A percentile compares a stretch with the other conserved stretches of the same genome.
phyloP scores from a whole-genome alignment of 805 yeast species.

The Clavispora carvajalis region DNA sequence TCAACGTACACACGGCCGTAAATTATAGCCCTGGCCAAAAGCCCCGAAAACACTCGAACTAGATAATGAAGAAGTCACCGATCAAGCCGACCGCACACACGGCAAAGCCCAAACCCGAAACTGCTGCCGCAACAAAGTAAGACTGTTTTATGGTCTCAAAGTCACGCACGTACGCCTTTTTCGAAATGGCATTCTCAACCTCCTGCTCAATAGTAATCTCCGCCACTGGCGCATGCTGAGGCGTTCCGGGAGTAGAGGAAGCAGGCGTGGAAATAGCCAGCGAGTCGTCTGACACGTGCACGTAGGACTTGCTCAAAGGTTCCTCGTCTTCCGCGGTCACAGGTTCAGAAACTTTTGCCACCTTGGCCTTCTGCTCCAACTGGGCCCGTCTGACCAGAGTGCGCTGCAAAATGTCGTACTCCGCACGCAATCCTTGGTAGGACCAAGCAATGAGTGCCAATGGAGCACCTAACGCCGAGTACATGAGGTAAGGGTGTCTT shows the following conservation, averaged over 20 bases:
- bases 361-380: not conserved
- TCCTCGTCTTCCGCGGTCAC: constrained; percentile 19
- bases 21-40: not conserved
- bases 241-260: constrained; percentile 23
- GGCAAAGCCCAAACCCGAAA: constrained; percentile 43
- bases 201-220: constrained; percentile 33
- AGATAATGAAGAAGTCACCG: constrained; percentile 40
- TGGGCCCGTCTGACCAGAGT: not conserved
- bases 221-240: constrained; percentile 9
- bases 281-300: constrained; percentile 37
- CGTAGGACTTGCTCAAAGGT: constrained; percentile 34
- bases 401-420: constrained; percentile 2
- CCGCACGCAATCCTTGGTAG: constrained; percentile 6
- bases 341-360: not conserved
- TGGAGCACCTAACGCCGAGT: constrained; percentile 55
- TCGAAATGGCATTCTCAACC: constrained; percentile 37
- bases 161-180: constrained; percentile 29
- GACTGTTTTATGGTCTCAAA: constrained; percentile 30
- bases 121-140: constrained; percentile 35
- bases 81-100: constrained; percentile 51
- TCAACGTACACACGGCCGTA: not conserved
- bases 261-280: constrained; percentile 28
- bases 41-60: not conserved
- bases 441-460: constrained; percentile 21
- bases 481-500: constrained; percentile 70